Conservation (phyloP, 2,329 filamentous ascomycete species). For the Parascedosporium putredinis region DNA sequence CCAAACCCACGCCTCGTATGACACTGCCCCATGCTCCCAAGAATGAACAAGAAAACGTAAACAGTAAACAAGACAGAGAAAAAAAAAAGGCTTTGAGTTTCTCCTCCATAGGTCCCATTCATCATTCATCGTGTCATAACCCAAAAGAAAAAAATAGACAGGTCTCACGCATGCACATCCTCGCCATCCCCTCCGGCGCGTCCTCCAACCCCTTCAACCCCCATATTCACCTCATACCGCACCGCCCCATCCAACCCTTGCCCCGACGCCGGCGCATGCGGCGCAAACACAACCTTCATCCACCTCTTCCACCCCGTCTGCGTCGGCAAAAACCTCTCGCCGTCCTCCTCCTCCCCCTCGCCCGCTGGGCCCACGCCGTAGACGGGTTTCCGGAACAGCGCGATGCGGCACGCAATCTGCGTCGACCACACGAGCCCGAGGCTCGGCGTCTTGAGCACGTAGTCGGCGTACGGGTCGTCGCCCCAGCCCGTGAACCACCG, state of each 20-base stretch:
- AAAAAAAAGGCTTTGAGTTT: too few species aligned
- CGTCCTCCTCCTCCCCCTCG: conserved; percentile 21
- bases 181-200: conserved; percentile 9
- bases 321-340: conserved; percentile 21
- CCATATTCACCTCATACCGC: conserved; percentile 66
- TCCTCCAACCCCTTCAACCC: conserved; percentile 34
- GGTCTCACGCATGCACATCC: too few species aligned
- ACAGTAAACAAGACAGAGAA: too few species aligned
- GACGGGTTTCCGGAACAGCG: conserved; percentile 62
- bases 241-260: conserved; percentile 39
- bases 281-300: conserved; percentile 84
- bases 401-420: conserved; percentile 74
- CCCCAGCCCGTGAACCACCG: conserved; percentile 96
- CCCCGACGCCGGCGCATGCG: conserved; percentile 53
- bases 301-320: conserved; percentile 58
- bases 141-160: too few species aligned
- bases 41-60: too few species aligned
- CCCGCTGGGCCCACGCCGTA: conserved; percentile 31
- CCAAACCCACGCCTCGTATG: too few species aligned
- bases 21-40: too few species aligned
- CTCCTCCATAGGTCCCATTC: too few species aligned
- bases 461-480: conserved; percentile 43
- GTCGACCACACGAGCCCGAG: conserved; percentile 86
- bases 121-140: background rate
- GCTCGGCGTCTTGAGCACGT: conserved; percentile 67